phyloP scores from a whole-genome alignment of 2,329 filamentous ascomycete species.

The Colletotrichum ledebouriae region DNA sequence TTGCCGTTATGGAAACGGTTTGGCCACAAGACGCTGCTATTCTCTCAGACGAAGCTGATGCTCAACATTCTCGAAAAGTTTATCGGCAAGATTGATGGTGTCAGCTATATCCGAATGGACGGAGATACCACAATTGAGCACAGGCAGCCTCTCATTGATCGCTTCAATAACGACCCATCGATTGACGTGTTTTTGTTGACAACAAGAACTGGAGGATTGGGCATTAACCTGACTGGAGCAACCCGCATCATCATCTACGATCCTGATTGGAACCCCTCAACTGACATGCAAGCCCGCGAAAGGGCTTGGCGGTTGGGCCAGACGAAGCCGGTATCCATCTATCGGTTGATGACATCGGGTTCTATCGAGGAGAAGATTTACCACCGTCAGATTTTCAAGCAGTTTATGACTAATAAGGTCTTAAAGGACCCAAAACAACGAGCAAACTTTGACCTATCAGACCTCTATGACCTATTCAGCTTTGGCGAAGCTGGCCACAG shows the following conservation, averaged over 20 bases:
- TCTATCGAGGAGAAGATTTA: conserved; percentile 99
- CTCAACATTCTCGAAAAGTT: conserved; percentile 92
- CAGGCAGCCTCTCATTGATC: conserved; percentile 90
- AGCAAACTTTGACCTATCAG: conserved; percentile 89
- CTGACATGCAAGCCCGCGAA: conserved; percentile 94
- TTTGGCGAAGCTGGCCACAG: conserved; percentile 73
- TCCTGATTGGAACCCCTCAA: conserved; percentile 98
- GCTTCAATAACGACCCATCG: conserved; percentile 86
- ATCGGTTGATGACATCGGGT: conserved; percentile 96
- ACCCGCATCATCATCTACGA: conserved; percentile 98
- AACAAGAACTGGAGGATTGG: conserved; percentile 93
- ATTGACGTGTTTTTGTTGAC: conserved; percentile 93
- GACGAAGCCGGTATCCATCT: conserved; percentile 95
- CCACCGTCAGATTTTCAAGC: conserved; percentile 98
- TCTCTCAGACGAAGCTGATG: conserved; percentile 95
- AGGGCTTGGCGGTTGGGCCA: conserved; percentile 96
- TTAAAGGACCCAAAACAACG: conserved; percentile 93
- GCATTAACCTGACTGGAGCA: conserved; percentile 94
- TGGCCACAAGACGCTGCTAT: conserved; percentile 93
- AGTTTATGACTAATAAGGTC: conserved; percentile 97
- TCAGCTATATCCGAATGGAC: conserved; percentile 92
- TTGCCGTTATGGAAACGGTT: conserved; percentile 90
- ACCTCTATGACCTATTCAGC: conserved; percentile 92
- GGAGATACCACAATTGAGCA: conserved; percentile 89
- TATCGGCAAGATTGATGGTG: conserved; percentile 73